Evolutionary conservation across 1,139 yeast genomes (phyloP).

Genomic region (Saccharomyces hybrid): DNA sequence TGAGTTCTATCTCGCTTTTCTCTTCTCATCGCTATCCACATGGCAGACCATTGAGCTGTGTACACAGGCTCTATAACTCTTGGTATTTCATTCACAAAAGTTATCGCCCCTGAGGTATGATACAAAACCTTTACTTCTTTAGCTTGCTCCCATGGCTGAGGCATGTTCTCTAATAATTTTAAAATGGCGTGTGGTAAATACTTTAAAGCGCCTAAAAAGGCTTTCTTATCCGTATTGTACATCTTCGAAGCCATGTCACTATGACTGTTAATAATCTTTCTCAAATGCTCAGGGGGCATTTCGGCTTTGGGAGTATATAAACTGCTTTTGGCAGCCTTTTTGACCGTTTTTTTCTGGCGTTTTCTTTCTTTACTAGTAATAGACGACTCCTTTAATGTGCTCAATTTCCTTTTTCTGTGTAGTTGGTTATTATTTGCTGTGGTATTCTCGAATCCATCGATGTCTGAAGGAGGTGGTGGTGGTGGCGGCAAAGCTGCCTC

Average conservation of each 20-base stretch:
- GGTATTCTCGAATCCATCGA: conserved; percentile 1
- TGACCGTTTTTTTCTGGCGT: conserved; percentile 22
- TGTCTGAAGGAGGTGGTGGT: conserved; percentile 25
- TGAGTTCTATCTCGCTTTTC: conserved; percentile 87
- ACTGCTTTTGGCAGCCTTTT: conserved; percentile 35
- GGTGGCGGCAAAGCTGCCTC: conserved; percentile 10
- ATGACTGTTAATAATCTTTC: conserved; percentile 78
- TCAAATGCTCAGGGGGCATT: conserved; percentile 90
- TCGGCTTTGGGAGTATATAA: conserved; percentile 60
- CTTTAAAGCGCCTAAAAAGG: conserved; percentile 85
- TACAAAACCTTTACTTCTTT: conserved; percentile 84
- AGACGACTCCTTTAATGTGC: background rate
- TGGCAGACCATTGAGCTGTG: conserved; percentile 90
- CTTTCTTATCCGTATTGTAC: conserved; percentile 79
- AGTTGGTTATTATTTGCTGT: background rate
- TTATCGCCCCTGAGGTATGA: conserved; percentile 88
- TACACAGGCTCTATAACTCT: conserved; percentile 88
- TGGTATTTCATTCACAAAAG: conserved; percentile 89
- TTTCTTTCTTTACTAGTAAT: conserved; percentile 7
- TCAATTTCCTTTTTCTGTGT: background rate
- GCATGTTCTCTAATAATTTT: conserved; percentile 89
- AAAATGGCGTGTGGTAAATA: conserved; percentile 93
- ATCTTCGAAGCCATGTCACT: conserved; percentile 77
- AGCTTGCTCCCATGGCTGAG: conserved; percentile 93
- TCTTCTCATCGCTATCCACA: conserved; percentile 88